Evolutionary conservation across 345 rosid species (phyloP).

Genomic region (Xanthoceras sorbifolium): DNA sequence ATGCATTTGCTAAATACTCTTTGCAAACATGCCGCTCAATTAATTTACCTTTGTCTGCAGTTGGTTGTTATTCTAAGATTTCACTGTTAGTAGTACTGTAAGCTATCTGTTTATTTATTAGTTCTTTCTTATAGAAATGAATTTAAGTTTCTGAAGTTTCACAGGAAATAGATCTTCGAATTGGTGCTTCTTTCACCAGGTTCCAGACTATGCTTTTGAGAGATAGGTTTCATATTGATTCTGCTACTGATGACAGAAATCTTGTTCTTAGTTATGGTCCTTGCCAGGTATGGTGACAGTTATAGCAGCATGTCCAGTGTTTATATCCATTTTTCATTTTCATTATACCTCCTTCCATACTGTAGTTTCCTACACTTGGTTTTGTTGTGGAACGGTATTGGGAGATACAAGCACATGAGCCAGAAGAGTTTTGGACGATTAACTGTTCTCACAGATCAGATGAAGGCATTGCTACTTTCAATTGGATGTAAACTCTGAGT

Average conservation of each 20-base stretch:
- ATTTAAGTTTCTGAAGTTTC: conserved; percentile 4
- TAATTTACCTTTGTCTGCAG: not conserved
- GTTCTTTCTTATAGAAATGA: not conserved
- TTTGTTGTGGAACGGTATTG: conserved; percentile 94
- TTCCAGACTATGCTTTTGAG: conserved; percentile 91
- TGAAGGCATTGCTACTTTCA: conserved; percentile 78
- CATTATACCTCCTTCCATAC: conserved; percentile 9
- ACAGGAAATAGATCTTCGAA: conserved; percentile 94
- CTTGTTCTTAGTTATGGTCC: conserved; percentile 97
- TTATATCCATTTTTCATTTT: conserved; percentile 27
- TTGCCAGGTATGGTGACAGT: conserved; percentile 67
- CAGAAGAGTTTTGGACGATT: conserved; percentile 93
- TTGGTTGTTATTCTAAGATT: not conserved
- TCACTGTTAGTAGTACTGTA: not conserved
- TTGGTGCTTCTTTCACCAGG: conserved; percentile 97
- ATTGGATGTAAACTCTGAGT: conserved; percentile 67
- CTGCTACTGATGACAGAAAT: conserved; percentile 74
- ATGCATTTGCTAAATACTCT: not conserved
- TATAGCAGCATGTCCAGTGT: conserved; percentile 8
- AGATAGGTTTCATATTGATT: conserved; percentile 73
- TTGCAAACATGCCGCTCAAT: not conserved
- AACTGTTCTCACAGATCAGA: conserved; percentile 84
- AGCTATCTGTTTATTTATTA: not conserved
- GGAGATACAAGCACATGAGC: conserved; percentile 95
- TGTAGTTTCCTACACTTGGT: conserved; percentile 95